Evolutionary conservation across 2,329 filamentous ascomycete species (phyloP).

Genomic region (Venturia oleaginea): DNA sequence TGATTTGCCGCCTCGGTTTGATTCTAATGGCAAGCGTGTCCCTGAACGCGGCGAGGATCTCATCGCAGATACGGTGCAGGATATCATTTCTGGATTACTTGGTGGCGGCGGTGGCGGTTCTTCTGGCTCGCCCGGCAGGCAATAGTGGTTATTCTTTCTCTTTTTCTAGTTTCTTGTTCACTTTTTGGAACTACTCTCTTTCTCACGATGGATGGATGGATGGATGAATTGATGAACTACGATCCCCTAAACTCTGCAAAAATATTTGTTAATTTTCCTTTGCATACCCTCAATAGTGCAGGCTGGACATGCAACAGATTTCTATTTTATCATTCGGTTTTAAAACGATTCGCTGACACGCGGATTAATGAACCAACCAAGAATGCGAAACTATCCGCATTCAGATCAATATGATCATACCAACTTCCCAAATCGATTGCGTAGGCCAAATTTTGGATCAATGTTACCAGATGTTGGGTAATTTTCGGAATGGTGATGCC

Average conservation of each 20-base stretch:
- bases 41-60: conserved; percentile 13
- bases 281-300: neutral
- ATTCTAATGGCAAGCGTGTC: conserved; percentile 10
- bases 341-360: too few species aligned
- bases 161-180: neutral
- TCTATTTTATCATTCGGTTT: neutral
- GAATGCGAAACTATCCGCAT: too few species aligned
- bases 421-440: too few species aligned
- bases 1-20: conserved; percentile 16
- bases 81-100: conserved; percentile 3
- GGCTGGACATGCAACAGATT: neutral
- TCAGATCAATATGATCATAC: too few species aligned
- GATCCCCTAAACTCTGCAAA: neutral
- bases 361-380: too few species aligned
- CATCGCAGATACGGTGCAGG: conserved; percentile 27
- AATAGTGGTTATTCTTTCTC: neutral
- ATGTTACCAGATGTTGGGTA: too few species aligned
- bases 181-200: neutral
- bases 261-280: neutral
- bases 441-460: too few species aligned
- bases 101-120: conserved; percentile 10
- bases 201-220: neutral
- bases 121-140: neutral
- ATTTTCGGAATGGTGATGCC: too few species aligned
- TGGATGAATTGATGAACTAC: neutral